Conservation (phyloP, 116 monocot species). For the Thalassia testudinum region DNA sequence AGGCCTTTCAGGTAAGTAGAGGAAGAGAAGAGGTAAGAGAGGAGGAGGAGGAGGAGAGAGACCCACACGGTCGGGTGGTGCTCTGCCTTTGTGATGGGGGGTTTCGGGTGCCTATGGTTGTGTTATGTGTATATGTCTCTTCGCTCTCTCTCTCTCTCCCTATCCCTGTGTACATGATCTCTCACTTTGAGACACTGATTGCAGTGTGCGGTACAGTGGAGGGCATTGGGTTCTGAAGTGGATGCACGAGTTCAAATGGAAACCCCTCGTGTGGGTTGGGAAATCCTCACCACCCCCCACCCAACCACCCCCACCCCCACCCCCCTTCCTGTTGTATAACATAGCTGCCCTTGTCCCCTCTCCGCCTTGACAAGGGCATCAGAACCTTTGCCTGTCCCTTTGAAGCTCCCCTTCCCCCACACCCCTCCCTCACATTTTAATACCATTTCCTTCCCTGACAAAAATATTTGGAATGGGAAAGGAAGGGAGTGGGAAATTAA, state of each 20-base stretch:
- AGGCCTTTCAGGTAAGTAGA: too few relatives aligned
- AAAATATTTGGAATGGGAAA: neutral
- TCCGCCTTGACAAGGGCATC: neutral
- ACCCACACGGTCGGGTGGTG: neutral
- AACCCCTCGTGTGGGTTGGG: slow-evolving; percentile 26
- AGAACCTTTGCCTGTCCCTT: neutral
- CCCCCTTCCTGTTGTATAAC: neutral
- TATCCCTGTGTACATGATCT: neutral
- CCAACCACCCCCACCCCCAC: neutral
- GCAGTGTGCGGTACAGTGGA: neutral
- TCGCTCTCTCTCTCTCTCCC: neutral
- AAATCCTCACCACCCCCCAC: neutral
- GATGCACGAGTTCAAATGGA: slow-evolving; percentile 1
- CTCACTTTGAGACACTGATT: slow-evolving; percentile 5
- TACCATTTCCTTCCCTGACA: neutral
- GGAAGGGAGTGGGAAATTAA: neutral
- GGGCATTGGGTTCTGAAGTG: slow-evolving; percentile 2
- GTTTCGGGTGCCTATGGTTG: neutral
- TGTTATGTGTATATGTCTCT: neutral
- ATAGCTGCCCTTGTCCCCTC: neutral
- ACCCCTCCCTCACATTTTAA: neutral
- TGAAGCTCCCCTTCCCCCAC: neutral
- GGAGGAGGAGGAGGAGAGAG: neutral
- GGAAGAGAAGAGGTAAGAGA: neutral
- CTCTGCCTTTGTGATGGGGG: neutral